Evolutionary conservation across 2,329 filamentous ascomycete genomes (phyloP).

Genomic region (Thelonectria olida): DNA sequence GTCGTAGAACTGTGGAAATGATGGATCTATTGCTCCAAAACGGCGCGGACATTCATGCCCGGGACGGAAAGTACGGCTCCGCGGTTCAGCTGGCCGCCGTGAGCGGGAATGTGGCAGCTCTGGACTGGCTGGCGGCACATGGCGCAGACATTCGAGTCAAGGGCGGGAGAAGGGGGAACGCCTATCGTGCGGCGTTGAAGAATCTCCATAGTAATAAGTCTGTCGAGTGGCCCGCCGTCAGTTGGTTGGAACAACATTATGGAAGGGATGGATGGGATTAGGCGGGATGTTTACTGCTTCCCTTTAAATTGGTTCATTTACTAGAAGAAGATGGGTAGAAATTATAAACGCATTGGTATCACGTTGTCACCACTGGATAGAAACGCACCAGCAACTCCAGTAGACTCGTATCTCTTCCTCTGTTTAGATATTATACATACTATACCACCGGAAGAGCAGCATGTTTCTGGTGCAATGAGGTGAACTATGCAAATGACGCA

Average conservation of each 20-base stretch:
- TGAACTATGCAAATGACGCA: no score
- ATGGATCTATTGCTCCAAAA: not conserved
- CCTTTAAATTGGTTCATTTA: no score
- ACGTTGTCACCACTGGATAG: no score
- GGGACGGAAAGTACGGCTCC: constrained; percentile 4
- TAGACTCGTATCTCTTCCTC: no score
- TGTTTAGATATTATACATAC: no score
- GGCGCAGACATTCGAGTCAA: not conserved
- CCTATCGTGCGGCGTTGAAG: not conserved
- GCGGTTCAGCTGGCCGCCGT: constrained; percentile 4
- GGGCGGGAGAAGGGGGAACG: not conserved
- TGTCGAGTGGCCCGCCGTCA: not conserved
- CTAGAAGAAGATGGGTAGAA: no score
- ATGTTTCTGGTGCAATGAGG: no score
- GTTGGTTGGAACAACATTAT: constrained; percentile 5
- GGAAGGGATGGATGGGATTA: constrained; percentile 12
- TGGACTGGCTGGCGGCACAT: not conserved
- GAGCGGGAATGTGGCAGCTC: not conserved
- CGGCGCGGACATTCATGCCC: not conserved
- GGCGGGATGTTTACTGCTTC: no score
- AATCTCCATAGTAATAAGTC: not conserved
- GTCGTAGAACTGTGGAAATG: not conserved
- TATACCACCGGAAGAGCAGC: no score
- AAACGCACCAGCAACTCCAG: no score
- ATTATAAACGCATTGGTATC: no score